These are phyloP conservation scores for Populus trichocarpa DNA, from an alignment of 441 rosid species.

Conservation along the genomic window DNA sequence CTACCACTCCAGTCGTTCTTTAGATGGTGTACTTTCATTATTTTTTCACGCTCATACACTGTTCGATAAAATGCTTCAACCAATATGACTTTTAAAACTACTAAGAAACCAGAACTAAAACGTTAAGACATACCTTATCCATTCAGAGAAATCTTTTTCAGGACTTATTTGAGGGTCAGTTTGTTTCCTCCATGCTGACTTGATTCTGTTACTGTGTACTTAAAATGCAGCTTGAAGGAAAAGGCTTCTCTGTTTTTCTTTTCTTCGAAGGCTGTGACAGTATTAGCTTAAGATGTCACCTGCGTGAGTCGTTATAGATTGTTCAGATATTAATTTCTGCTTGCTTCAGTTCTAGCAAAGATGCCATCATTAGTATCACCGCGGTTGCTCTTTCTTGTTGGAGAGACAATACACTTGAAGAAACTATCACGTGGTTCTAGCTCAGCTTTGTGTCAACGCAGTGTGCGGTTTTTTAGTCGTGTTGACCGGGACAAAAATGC, in stretches of 20 bases:
- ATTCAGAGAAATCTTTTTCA: not conserved
- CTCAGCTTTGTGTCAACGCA: constrained; percentile 30
- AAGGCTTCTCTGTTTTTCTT: not conserved
- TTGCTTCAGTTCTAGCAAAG: not conserved
- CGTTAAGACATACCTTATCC: not conserved
- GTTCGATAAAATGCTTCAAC: constrained; percentile 16
- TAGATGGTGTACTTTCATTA: accelerated
- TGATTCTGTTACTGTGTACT: not conserved
- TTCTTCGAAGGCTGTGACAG: not conserved
- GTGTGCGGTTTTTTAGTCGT: constrained; percentile 38
- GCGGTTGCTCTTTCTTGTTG: constrained; percentile 58
- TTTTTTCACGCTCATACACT: not conserved
- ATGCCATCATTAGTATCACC: constrained; percentile 56
- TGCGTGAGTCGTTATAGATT: not conserved
- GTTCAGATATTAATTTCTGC: not conserved
- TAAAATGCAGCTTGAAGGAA: constrained; percentile 19
- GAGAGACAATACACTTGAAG: constrained; percentile 42
- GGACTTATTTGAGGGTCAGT: not conserved
- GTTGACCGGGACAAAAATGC: constrained; percentile 32
- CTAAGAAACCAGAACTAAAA: not conserved
- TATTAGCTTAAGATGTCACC: not conserved
- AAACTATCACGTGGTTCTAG: constrained; percentile 44
- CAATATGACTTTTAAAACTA: not conserved
- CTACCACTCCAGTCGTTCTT: not conserved
- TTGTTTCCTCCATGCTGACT: not conserved